phyloP scores from a whole-genome alignment of 352 stramenopile genomes.

The Globisporangium nagaii region DNA sequence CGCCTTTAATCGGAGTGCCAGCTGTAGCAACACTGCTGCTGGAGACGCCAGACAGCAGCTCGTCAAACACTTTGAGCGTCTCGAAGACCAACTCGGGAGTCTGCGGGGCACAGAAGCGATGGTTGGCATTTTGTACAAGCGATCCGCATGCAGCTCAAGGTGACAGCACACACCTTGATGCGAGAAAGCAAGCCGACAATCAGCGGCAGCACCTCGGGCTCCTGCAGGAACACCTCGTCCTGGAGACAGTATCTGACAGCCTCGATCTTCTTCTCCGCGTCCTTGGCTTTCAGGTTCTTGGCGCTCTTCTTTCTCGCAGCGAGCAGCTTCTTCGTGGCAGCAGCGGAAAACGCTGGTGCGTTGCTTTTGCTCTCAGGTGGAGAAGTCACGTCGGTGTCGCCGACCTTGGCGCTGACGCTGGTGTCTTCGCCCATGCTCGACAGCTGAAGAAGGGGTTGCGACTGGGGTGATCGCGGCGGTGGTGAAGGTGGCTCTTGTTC shows the following conservation, averaged over 20 bases:
- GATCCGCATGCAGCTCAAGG: neutral
- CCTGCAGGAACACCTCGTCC: constrained; percentile 51
- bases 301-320: constrained; percentile 46
- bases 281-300: constrained; percentile 68
- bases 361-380: neutral
- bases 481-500: too few species aligned
- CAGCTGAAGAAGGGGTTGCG: too few species aligned
- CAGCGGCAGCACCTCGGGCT: constrained; percentile 45
- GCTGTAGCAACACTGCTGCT: neutral
- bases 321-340: constrained; percentile 24
- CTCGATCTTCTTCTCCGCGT: constrained; percentile 57
- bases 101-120: constrained; percentile 3
- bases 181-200: constrained; percentile 41
- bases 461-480: too few species aligned
- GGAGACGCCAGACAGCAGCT: constrained; percentile 16
- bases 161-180: constrained; percentile 34
- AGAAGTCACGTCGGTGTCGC: neutral
- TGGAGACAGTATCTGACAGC: constrained; percentile 41
- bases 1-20: neutral
- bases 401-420: neutral
- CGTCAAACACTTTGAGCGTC: constrained; percentile 21
- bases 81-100: constrained; percentile 30
- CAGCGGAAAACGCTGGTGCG: neutral
- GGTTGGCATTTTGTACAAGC: too few species aligned
- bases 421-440: neutral